Percentiles rank a stretch among this genome's conserved stretches.
Conservation (phyloP, 805 yeast genomes). For the Metschnikowia peoriensis region DNA sequence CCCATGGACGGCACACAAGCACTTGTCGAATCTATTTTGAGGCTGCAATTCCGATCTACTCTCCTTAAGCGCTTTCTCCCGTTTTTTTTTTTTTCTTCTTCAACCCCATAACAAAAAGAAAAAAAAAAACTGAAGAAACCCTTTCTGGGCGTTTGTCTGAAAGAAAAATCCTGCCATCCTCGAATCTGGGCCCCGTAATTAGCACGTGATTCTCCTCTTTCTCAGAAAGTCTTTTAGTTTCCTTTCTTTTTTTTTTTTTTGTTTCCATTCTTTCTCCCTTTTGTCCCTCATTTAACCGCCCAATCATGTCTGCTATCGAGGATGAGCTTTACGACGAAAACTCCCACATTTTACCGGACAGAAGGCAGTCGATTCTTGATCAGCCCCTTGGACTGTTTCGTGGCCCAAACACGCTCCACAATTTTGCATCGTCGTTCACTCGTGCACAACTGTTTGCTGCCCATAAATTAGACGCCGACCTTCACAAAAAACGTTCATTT, state of each 20-base stretch:
- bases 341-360: slow-evolving; percentile 10
- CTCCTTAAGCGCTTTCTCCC: no score
- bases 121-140: no score
- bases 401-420: slow-evolving; percentile 67
- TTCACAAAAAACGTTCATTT: slow-evolving; percentile 61
- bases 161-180: no score
- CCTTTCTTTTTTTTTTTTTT: no score
- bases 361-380: slow-evolving; percentile 25
- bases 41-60: background rate
- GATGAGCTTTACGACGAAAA: slow-evolving; percentile 15
- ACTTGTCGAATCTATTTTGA: background rate
- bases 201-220: no score
- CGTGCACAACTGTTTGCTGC: slow-evolving; percentile 67
- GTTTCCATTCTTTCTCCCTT: background rate
- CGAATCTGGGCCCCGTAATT: no score
- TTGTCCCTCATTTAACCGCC: background rate
- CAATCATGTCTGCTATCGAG: slow-evolving; percentile 13
- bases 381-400: slow-evolving; percentile 53
- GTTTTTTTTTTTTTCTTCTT: background rate
- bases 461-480: slow-evolving; percentile 46
- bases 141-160: no score
- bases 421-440: slow-evolving; percentile 75
- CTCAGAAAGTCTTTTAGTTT: no score
- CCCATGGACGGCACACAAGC: no score
- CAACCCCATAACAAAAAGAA: background rate